These are phyloP conservation scores for Phytophthora colocasiae DNA, from an alignment of 352 stramenopile species.

Conservation along the genomic window DNA sequence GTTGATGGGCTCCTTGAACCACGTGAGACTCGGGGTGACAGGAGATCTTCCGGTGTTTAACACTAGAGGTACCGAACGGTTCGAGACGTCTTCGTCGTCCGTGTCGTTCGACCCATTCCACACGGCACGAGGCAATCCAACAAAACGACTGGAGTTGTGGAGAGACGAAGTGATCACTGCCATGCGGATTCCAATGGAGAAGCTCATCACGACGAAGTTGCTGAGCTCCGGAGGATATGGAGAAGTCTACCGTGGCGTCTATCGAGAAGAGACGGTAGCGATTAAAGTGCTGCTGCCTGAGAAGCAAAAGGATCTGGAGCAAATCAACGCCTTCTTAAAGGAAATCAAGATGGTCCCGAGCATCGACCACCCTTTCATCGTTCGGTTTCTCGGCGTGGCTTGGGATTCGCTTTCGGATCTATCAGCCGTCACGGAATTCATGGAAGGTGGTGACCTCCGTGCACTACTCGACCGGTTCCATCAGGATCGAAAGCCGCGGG, in stretches of 20 bases:
- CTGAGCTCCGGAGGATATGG: constrained; percentile 51
- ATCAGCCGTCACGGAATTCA: constrained; percentile 53
- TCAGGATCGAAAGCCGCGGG: constrained; percentile 12
- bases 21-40: constrained; percentile 20
- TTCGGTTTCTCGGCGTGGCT: constrained; percentile 57
- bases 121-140: constrained; percentile 4
- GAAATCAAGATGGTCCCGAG: constrained; percentile 39
- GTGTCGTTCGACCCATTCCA: constrained; percentile 28
- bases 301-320: constrained; percentile 33
- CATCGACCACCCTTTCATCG: constrained; percentile 58
- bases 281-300: constrained; percentile 50
- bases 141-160: constrained; percentile 24
- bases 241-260: constrained; percentile 52
- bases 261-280: constrained; percentile 43
- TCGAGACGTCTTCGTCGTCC: constrained; percentile 32
- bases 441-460: constrained; percentile 47
- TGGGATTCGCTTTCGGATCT: constrained; percentile 52
- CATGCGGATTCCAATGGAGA: constrained; percentile 50
- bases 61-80: constrained; percentile 32
- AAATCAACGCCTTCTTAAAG: constrained; percentile 53
- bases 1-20: constrained; percentile 11
- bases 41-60: constrained; percentile 33
- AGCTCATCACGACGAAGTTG: constrained; percentile 36
- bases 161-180: constrained; percentile 31
- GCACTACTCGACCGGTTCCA: constrained; percentile 37